phyloP scores from a whole-genome alignment of 352 stramenopile genomes.

The Pythium angustatum region DNA sequence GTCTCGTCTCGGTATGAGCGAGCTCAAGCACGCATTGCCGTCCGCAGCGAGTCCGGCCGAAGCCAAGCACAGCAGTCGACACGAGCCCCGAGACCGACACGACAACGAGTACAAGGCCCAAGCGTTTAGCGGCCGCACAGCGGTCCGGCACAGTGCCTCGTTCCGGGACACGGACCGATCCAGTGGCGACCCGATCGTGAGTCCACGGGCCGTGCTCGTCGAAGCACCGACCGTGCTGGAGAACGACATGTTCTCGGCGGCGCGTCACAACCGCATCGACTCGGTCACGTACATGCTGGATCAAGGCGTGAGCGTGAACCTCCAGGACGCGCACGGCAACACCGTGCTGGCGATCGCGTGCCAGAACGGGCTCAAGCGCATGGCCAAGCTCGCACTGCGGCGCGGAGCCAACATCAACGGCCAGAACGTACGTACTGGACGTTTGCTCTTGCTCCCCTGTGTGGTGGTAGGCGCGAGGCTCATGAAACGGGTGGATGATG shows the following conservation, averaged over 20 bases:
- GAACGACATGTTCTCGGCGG: constrained; percentile 87
- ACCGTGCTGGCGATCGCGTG: constrained; percentile 87
- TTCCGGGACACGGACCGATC: constrained; percentile 6
- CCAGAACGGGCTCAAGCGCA: constrained; percentile 91
- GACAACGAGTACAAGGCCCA: constrained; percentile 40
- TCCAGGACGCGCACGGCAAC: constrained; percentile 79
- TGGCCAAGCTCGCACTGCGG: constrained; percentile 83
- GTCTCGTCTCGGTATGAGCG: constrained; percentile 1
- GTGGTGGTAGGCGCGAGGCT: too few relatives aligned
- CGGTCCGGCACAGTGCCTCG: constrained; percentile 1
- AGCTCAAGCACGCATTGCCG: constrained; percentile 2
- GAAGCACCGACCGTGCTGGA: constrained; percentile 35
- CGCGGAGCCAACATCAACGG: constrained; percentile 88
- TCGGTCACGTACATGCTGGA: constrained; percentile 87
- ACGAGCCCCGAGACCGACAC: background rate
- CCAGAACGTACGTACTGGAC: constrained; percentile 58
- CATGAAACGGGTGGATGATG: background rate
- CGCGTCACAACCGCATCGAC: constrained; percentile 81
- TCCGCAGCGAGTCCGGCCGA: background rate
- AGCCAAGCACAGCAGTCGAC: constrained; percentile 20
- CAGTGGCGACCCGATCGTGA: constrained; percentile 14
- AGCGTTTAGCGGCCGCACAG: constrained; percentile 15
- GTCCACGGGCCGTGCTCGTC: constrained; percentile 4
- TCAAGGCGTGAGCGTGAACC: constrained; percentile 79
- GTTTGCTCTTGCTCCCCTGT: background rate